These are phyloP conservation scores for Phytophthora ohioensis DNA, from an alignment of 352 stramenopile genomes.

Conservation along the genomic window DNA sequence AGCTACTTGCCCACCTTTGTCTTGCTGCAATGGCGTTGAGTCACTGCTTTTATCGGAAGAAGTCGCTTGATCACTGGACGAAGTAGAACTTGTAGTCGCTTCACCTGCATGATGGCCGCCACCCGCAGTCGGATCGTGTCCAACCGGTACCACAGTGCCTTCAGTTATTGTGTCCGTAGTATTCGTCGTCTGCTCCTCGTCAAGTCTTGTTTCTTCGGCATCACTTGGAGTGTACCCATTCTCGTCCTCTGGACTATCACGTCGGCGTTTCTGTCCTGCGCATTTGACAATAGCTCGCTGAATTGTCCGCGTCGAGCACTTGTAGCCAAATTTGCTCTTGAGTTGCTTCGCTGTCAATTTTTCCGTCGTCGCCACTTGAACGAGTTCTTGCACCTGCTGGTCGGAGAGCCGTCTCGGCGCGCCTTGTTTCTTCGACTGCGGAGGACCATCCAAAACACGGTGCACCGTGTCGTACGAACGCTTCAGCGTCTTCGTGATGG, in stretches of 20 bases:
- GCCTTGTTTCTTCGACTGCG: background rate
- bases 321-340: conserved; percentile 8
- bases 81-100: background rate
- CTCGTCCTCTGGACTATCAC: background rate
- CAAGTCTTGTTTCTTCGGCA: too few relatives aligned
- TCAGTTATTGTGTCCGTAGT: background rate
- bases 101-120: background rate
- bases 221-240: background rate
- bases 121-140: background rate
- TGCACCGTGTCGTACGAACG: conserved; percentile 12
- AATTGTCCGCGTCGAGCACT: conserved; percentile 9
- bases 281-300: conserved; percentile 3
- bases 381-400: conserved; percentile 6
- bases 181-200: background rate
- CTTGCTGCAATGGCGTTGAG: conserved; percentile 1
- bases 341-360: conserved; percentile 5
- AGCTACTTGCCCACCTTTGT: background rate
- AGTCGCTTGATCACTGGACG: background rate
- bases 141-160: background rate
- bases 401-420: conserved; percentile 2
- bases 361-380: conserved; percentile 1
- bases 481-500: conserved; percentile 6
- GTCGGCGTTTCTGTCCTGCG: conserved; percentile 1
- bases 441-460: conserved; percentile 2
- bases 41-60: background rate